Base-by-base conservation (phyloP, 768 basidiomycete genomes). In the Trametes maxima region DNA sequence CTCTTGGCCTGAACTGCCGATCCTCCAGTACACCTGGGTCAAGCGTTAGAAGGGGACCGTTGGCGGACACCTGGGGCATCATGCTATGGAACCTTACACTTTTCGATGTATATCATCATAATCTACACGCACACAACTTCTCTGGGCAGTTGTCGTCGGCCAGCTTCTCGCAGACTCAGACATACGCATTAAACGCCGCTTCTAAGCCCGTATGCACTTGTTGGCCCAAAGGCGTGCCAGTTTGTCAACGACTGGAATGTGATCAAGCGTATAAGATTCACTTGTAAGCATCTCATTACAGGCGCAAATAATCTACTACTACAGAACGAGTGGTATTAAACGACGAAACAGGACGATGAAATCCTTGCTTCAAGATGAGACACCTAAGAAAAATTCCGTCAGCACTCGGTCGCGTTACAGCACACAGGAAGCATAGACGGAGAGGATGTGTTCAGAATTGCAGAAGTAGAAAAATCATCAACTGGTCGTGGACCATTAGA, bases 1-100 rank as follows among this genome's bases (percentile, higher is more conserved):
- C 5, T 19, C 43, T 37, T 47, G 22, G 11, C 12, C 70, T 73
- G 39, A 66, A 21, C 28, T 25, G 10, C 64, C 39, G 57, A 45
- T 25, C 13, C 22, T 52, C 65, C 73, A 94, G 92, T 91, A 92
- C 68, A 79, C 93, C 60, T 98, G 95, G 96, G 94, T 97, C 88
- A 98, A 95, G 79, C 92, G 95, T 74, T 97, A 58, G 80, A 71
- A 43, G 42, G n/a, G n/a, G 44, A 11, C 19, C 19, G 11, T 17
- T 11, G 5, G 17, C 3, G 22, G 49, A 24, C 24, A 25, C 46
- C 24, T 35, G 36, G 24, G 44, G 44, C 35, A 13, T 44, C 42
- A 3, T 43, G 50, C 56, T 57, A 57, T 24, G 40, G 40, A 52
- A 46, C 39, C 28, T 33, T 55, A 13, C 57, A 62, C 51, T 21